Conservation (phyloP, 164 flowering plant genomes). For the Sedum album region DNA sequence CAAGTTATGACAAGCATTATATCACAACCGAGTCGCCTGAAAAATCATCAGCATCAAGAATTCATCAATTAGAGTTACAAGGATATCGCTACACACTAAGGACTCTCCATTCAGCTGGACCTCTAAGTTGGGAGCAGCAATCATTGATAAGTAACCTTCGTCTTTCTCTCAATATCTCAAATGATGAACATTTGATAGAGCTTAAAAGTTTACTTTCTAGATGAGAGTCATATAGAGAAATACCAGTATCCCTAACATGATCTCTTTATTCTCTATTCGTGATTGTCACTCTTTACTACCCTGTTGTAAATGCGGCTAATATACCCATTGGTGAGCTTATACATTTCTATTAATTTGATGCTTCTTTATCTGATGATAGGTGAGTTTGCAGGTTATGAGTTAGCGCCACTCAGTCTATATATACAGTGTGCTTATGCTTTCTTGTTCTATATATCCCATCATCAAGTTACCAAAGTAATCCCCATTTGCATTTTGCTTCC, state of each 20-base stretch:
- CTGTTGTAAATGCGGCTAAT: no score
- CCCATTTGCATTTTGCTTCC: neutral
- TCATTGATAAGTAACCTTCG: slow-evolving; percentile 77
- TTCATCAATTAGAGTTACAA: slow-evolving; percentile 78
- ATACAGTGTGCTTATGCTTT: neutral
- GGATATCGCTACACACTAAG: slow-evolving; percentile 78
- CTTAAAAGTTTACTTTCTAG: slow-evolving; percentile 60
- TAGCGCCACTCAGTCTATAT: neutral
- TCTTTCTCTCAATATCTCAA: slow-evolving; percentile 68
- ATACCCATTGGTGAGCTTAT: no score
- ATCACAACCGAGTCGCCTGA: slow-evolving; percentile 19
- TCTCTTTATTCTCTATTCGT: no score
- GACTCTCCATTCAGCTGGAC: slow-evolving; percentile 83
- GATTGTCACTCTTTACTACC: neutral
- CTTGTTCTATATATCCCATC: neutral
- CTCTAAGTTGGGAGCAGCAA: slow-evolving; percentile 94
- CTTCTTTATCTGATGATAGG: neutral
- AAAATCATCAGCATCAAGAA: slow-evolving; percentile 39
- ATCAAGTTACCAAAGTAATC: neutral
- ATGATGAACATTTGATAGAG: slow-evolving; percentile 89
- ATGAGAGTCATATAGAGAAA: slow-evolving; percentile 22
- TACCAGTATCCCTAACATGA: no score
- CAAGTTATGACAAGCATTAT: slow-evolving; percentile 28
- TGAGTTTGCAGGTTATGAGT: neutral
- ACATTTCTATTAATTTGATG: no score